A percentile compares a stretch with the other conserved stretches of the same genome.
Evolutionary conservation across 169 alveolate genomes (phyloP).

Genomic region (Cryptosporidium ubiquitum): DNA sequence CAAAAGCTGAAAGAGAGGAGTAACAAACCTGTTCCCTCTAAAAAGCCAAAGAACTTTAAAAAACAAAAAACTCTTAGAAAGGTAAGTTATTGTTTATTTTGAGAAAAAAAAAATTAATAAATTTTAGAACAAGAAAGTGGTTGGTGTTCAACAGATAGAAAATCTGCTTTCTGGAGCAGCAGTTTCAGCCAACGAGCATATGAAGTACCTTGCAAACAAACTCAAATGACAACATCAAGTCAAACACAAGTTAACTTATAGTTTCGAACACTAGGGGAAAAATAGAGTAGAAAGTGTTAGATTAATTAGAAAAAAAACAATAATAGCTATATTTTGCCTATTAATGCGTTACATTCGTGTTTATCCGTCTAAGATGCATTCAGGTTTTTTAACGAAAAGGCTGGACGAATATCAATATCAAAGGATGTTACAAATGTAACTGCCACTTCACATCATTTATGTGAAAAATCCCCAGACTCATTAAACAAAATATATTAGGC

Average conservation of each 20-base stretch:
- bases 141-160: slow-evolving; percentile 57
- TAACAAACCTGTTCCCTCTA: slow-evolving; percentile 58
- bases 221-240: not conserved
- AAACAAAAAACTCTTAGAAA: slow-evolving; percentile 37
- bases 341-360: slow-evolving; percentile 13
- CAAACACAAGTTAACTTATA: not conserved
- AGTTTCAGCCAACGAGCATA: slow-evolving; percentile 42
- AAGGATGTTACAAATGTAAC: slow-evolving; percentile 2
- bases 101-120: not conserved
- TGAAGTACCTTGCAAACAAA: slow-evolving; percentile 47
- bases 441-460: not conserved
- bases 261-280: not conserved
- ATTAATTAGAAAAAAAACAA: slow-evolving; percentile 37
- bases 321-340: slow-evolving; percentile 70
- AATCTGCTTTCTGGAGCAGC: slow-evolving; percentile 64
- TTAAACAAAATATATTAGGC: not conserved
- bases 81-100: slow-evolving; percentile 8
- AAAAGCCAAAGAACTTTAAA: not conserved
- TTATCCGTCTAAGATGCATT: slow-evolving; percentile 11
- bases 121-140: slow-evolving; percentile 32
- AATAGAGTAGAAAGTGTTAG: not conserved
- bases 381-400: slow-evolving; percentile 3
- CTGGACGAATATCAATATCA: not conserved
- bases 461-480: not conserved
- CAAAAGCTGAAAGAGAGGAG: slow-evolving; percentile 31